Percentiles rank a stretch among this genome's conserved stretches.
phyloP scores from a whole-genome alignment of 352 stramenopile genomes.

The Blastocystis sp. region DNA sequence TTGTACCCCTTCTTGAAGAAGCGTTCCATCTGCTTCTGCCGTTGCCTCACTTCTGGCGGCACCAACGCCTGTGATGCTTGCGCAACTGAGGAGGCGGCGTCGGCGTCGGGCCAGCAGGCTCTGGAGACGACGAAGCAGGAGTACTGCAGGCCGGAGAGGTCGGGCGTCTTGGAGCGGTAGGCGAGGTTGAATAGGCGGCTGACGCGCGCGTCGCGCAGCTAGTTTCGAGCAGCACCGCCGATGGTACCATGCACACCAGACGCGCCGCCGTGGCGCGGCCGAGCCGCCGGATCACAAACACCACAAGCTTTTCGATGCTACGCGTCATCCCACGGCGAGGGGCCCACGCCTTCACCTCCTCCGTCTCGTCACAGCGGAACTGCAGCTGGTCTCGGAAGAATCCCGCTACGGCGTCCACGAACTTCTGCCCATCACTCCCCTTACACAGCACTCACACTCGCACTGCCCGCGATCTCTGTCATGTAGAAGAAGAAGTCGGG shows the following conservation, averaged over 20 bases:
- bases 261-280: not conserved
- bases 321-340: not conserved
- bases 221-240: not conserved
- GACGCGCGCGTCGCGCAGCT: conserved; percentile 15
- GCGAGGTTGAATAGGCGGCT: not conserved
- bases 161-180: not conserved
- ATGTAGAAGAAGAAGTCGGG: not conserved
- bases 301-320: conserved; percentile 10
- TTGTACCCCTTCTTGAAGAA: conserved; percentile 27
- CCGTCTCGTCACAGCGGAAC: not conserved
- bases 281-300: conserved; percentile 9
- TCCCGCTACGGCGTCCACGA: not conserved
- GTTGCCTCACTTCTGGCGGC: not conserved
- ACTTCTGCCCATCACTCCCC: not conserved
- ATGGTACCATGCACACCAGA: conserved; percentile 23
- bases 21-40: not conserved
- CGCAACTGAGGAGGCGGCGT: too few relatives aligned
- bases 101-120: not conserved
- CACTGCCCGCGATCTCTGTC: not conserved
- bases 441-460: not conserved
- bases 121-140: conserved; percentile 1
- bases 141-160: not conserved
- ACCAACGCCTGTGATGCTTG: not conserved
- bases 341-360: not conserved
- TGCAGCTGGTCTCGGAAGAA: conserved; percentile 4